Evolutionary conservation across 2,329 filamentous ascomycete species (phyloP).

Genomic region (Exophiala lecanii-corni): DNA sequence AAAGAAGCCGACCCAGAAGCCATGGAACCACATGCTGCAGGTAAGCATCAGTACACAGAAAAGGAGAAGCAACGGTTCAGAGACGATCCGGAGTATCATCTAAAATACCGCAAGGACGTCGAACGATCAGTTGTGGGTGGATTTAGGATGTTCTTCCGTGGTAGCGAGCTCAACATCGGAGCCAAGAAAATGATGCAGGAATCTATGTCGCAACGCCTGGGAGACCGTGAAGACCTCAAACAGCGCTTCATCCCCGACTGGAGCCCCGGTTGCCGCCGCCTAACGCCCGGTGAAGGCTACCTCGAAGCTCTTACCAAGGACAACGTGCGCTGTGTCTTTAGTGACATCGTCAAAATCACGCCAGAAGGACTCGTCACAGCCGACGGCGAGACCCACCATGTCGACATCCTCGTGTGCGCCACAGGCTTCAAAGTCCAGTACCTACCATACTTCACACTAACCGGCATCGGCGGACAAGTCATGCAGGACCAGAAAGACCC

Average conservation of each 20-base stretch:
- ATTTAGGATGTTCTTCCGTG: slow-evolving; percentile 10
- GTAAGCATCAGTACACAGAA: slow-evolving; percentile 12
- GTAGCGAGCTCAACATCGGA: slow-evolving; percentile 6
- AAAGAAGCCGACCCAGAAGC: slow-evolving; percentile 20
- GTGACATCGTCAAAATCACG: slow-evolving; percentile 22
- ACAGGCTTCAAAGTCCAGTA: slow-evolving; percentile 36
- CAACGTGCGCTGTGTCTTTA: slow-evolving; percentile 24
- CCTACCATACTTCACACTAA: slow-evolving; percentile 40
- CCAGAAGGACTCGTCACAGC: slow-evolving; percentile 23
- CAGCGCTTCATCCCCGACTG: slow-evolving; percentile 19
- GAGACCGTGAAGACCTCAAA: slow-evolving; percentile 16
- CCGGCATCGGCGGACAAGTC: slow-evolving; percentile 30
- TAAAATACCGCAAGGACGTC: slow-evolving; percentile 11
- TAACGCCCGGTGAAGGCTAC: slow-evolving; percentile 22
- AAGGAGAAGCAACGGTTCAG: slow-evolving; percentile 17
- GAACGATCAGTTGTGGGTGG: slow-evolving; percentile 7
- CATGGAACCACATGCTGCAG: slow-evolving; percentile 16
- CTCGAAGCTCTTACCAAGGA: slow-evolving; percentile 25
- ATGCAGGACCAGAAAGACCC: slow-evolving; percentile 43
- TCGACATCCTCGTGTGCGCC: slow-evolving; percentile 30
- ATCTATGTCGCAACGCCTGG: slow-evolving; percentile 23
- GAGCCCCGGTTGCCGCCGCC: slow-evolving; percentile 23
- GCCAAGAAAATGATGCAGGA: slow-evolving; percentile 14
- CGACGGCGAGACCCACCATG: slow-evolving; percentile 21
- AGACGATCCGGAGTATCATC: slow-evolving; percentile 16